phyloP scores from a whole-genome alignment of 2,329 filamentous ascomycete genomes.

The Penicillium capsulatum region DNA sequence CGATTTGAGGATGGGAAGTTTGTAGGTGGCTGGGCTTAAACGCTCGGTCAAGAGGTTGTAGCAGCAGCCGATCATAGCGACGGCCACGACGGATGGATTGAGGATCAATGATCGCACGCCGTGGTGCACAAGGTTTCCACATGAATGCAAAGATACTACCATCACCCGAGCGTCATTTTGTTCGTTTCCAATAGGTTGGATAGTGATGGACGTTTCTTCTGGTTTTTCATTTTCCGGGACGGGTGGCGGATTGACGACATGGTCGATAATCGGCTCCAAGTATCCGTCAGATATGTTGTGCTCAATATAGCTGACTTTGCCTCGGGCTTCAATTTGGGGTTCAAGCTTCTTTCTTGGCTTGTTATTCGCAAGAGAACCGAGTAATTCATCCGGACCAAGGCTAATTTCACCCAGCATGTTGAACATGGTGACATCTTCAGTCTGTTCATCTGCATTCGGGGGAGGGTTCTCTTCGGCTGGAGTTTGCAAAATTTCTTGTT shows the following conservation, averaged over 20 bases:
- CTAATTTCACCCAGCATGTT: slow-evolving; percentile 35
- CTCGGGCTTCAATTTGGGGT: slow-evolving; percentile 20
- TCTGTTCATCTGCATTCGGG: slow-evolving; percentile 12
- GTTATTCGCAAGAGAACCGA: slow-evolving; percentile 5
- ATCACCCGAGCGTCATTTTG: slow-evolving; percentile 52
- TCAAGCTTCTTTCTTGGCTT: slow-evolving; percentile 12
- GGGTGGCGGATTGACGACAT: slow-evolving; percentile 25
- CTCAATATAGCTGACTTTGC: slow-evolving; percentile 40
- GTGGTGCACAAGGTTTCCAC: slow-evolving; percentile 94
- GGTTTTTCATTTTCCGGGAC: background rate
- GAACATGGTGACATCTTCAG: slow-evolving; percentile 27
- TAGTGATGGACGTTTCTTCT: slow-evolving; percentile 4
- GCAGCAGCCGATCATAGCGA: slow-evolving; percentile 95
- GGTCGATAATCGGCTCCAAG: slow-evolving; percentile 34
- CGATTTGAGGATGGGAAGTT: slow-evolving; percentile 71
- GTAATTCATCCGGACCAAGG: slow-evolving; percentile 29
- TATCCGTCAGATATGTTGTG: slow-evolving; percentile 41
- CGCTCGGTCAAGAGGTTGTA: slow-evolving; percentile 95
- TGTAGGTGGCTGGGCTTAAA: slow-evolving; percentile 80
- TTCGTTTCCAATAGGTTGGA: slow-evolving; percentile 7
- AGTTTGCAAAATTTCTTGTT: background rate
- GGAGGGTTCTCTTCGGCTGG: slow-evolving; percentile 4
- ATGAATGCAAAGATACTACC: slow-evolving; percentile 94
- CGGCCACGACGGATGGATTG: slow-evolving; percentile 79
- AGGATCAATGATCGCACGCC: slow-evolving; percentile 80